phyloP scores from a whole-genome alignment of 345 rosid species.

The Carallia brachiata region DNA sequence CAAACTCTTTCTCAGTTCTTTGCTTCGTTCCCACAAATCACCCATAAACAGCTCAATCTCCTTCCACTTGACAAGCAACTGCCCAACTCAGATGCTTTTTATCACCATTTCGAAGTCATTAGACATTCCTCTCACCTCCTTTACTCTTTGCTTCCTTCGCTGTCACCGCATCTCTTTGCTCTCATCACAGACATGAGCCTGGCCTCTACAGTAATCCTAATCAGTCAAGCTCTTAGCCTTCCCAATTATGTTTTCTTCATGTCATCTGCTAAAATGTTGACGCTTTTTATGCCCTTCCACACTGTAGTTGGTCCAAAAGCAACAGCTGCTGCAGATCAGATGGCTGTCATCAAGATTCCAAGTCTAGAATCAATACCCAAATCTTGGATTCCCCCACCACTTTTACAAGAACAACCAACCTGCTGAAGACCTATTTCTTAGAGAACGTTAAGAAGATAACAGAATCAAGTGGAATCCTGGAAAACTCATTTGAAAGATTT shows the following conservation, averaged over 20 bases:
- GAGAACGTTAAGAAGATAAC: conserved; percentile 25
- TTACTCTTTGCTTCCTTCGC: conserved; percentile 26
- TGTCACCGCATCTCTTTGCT: conserved; percentile 30
- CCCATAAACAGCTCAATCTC: conserved; percentile 22
- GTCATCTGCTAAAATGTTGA: conserved; percentile 41
- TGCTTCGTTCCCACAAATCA: conserved; percentile 26
- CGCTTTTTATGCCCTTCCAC: conserved; percentile 32
- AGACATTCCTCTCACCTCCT: conserved; percentile 30
- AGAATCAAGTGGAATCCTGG: conserved; percentile 24
- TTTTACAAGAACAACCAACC: conserved; percentile 6
- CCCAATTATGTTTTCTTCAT: conserved; percentile 42
- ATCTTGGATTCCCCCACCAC: conserved; percentile 30
- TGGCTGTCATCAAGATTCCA: conserved; percentile 13
- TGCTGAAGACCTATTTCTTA: conserved; percentile 8
- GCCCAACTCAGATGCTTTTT: conserved; percentile 27
- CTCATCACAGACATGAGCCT: conserved; percentile 40
- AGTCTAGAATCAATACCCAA: conserved; percentile 20
- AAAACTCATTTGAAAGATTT: conserved; percentile 20
- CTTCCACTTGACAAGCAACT: conserved; percentile 9
- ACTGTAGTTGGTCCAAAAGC: conserved; percentile 1
- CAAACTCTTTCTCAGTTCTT: conserved; percentile 22
- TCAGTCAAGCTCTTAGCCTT: conserved; percentile 27
- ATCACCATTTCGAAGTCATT: conserved; percentile 24
- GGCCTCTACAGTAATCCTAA: conserved; percentile 26
- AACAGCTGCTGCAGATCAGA: neutral